Evolutionary conservation across 129 eudicot genomes (phyloP).

Genomic region (Centrapalus pauciflorus): DNA sequence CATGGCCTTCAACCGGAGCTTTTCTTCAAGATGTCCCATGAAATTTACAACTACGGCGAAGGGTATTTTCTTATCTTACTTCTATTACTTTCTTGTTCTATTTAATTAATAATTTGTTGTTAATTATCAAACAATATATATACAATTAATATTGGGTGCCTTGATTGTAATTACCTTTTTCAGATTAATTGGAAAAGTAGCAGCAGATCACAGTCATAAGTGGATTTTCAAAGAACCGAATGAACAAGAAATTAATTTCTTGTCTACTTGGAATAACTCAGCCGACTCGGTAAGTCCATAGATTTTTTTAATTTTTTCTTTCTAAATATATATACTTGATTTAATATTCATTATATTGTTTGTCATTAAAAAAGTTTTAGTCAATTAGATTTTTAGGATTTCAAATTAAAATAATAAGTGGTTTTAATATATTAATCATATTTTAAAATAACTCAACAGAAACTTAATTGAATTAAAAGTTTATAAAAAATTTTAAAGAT

Average conservation of each 20-base stretch:
- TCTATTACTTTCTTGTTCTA: not conserved
- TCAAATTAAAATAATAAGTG: no score
- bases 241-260: constrained; percentile 90
- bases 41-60: constrained; percentile 97
- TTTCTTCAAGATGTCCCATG: constrained; percentile 99
- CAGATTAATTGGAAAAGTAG: constrained; percentile 97
- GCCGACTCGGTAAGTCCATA: constrained; percentile 85
- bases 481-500: no score
- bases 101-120: not conserved
- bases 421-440: no score
- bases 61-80: constrained; percentile 49
- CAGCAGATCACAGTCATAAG: constrained; percentile 96
- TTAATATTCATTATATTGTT: not conserved
- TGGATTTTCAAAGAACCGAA: constrained; percentile 91
- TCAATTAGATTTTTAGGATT: not conserved
- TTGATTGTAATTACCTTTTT: no score
- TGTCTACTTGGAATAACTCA: constrained; percentile 97
- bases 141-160: no score
- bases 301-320: not conserved
- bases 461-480: no score
- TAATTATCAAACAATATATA: no score
- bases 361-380: not conserved
- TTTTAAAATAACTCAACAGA: no score
- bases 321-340: not conserved
- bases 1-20: constrained; percentile 94